Percentiles rank a stretch among this genome's conserved stretches.
These are phyloP conservation scores for Dorcoceras hygrometricum DNA, from an alignment of 257 asterid species.

Conservation along the genomic window DNA sequence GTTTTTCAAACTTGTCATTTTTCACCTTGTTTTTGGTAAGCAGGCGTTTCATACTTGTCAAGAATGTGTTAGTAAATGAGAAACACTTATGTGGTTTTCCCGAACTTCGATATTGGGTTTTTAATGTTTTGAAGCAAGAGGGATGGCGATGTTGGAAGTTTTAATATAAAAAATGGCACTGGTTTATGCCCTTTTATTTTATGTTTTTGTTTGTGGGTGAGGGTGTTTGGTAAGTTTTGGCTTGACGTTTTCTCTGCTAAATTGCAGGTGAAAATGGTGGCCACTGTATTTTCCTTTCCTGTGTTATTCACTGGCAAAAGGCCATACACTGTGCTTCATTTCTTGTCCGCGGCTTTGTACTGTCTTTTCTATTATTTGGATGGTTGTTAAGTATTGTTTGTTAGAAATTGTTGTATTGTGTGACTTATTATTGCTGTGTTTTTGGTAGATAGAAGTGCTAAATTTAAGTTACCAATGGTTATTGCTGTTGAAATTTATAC, in stretches of 20 bases:
- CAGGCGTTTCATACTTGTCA: slow-evolving; percentile 15
- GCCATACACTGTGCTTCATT: slow-evolving; percentile 39
- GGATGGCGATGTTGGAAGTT: slow-evolving; percentile 18
- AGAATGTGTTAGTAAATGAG: slow-evolving; percentile 24
- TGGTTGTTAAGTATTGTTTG: slow-evolving; percentile 16
- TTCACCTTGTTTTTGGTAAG: slow-evolving; percentile 34
- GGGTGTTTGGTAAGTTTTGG: slow-evolving; percentile 27
- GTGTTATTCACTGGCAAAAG: slow-evolving; percentile 29
- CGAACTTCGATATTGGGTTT: slow-evolving; percentile 31
- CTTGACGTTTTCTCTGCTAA: slow-evolving; percentile 24
- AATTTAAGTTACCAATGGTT: neutral
- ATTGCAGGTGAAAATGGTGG: slow-evolving; percentile 42
- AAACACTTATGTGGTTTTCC: slow-evolving; percentile 16
- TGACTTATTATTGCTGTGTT: neutral
- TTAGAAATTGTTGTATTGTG: neutral
- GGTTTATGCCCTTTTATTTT: slow-evolving; percentile 13
- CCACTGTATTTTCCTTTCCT: slow-evolving; percentile 35
- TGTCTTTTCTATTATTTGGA: slow-evolving; percentile 24
- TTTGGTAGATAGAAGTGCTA: slow-evolving; percentile 1
- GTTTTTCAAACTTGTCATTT: slow-evolving; percentile 44
- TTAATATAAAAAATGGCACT: slow-evolving; percentile 22
- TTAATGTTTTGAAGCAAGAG: neutral
- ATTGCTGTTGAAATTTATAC: slow-evolving; percentile 6
- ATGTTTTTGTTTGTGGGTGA: slow-evolving; percentile 19
- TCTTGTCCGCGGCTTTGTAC: slow-evolving; percentile 21